phyloP scores from a whole-genome alignment of 108 stramenopile species.

The Skeletonema marinoi region DNA sequence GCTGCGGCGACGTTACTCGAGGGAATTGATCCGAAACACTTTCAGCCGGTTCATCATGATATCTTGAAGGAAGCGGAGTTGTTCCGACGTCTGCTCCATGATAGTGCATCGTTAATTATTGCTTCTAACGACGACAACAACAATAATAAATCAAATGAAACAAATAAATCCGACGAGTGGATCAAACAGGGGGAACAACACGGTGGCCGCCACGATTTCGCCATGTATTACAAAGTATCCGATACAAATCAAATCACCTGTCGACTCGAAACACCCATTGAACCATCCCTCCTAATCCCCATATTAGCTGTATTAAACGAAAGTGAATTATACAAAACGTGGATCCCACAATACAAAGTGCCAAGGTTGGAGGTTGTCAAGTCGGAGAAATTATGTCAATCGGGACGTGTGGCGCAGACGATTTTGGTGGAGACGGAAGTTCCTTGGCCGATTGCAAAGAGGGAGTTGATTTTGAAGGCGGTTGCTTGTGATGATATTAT shows the following conservation, averaged over 20 bases:
- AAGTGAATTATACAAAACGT: conserved; percentile 64
- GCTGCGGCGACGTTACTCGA: conserved; percentile 19
- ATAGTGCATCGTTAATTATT: conserved; percentile 29
- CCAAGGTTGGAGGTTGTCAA: conserved; percentile 56
- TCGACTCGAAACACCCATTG: conserved; percentile 71
- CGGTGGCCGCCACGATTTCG: conserved; percentile 50
- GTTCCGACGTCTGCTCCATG: conserved; percentile 33
- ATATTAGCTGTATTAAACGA: conserved; percentile 77
- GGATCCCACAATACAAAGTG: conserved; percentile 62
- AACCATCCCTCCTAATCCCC: conserved; percentile 57
- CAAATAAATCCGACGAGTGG: conserved; percentile 40
- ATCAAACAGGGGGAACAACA: conserved; percentile 65
- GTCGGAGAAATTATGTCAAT: conserved; percentile 58
- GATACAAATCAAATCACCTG: conserved; percentile 43
- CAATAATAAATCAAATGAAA: too few species aligned
- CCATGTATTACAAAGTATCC: conserved; percentile 75
- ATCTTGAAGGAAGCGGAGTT: conserved; percentile 43
- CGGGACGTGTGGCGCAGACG: conserved; percentile 61
- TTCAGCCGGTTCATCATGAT: conserved; percentile 32
- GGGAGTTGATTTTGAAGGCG: conserved; percentile 60
- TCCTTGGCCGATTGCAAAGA: conserved; percentile 66
- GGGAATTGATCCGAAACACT: conserved; percentile 6
- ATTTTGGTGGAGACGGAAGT: conserved; percentile 50
- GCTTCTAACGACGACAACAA: not conserved
- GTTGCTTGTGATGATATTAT: conserved; percentile 71